A percentile compares a stretch with the other conserved stretches of the same genome.
These are phyloP conservation scores for Geranium brycei DNA, from an alignment of 345 rosid species.

Conservation along the genomic window DNA sequence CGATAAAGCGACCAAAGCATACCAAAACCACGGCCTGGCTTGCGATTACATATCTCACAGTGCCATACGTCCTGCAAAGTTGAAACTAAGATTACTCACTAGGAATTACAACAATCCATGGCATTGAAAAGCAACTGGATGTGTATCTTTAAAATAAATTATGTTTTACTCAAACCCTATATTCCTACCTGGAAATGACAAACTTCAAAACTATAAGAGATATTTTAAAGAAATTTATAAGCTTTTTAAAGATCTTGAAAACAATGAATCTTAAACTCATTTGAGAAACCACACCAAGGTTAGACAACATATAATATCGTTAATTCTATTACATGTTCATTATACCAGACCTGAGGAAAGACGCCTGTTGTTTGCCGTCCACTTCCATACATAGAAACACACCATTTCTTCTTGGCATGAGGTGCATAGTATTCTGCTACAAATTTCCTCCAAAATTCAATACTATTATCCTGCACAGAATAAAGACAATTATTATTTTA, in stretches of 20 bases:
- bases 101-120: conserved; percentile 2
- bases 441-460: conserved; percentile 96
- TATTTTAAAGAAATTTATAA: neutral
- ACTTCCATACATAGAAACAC: conserved; percentile 98
- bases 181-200: neutral
- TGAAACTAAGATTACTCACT: conserved; percentile 4
- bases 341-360: conserved; percentile 76
- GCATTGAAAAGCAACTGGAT: neutral
- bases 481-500: neutral
- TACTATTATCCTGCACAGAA: conserved; percentile 70
- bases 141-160: neutral
- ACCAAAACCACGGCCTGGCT: conserved; percentile 99
- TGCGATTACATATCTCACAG: conserved; percentile 91
- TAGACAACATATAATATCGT: neutral
- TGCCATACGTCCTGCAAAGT: conserved; percentile 91
- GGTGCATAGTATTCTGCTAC: conserved; percentile 89
- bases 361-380: conserved; percentile 93
- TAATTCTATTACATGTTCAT: neutral
- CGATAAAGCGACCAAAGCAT: conserved; percentile 12
- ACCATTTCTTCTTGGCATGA: conserved; percentile 91
- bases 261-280: neutral
- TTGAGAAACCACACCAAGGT: neutral
- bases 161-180: neutral
- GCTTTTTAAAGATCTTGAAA: too few relatives aligned
- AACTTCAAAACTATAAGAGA: conserved; percentile 1